Evolutionary conservation across 306 rosid genomes (phyloP).

Genomic region (Ormosia semicastrata): DNA sequence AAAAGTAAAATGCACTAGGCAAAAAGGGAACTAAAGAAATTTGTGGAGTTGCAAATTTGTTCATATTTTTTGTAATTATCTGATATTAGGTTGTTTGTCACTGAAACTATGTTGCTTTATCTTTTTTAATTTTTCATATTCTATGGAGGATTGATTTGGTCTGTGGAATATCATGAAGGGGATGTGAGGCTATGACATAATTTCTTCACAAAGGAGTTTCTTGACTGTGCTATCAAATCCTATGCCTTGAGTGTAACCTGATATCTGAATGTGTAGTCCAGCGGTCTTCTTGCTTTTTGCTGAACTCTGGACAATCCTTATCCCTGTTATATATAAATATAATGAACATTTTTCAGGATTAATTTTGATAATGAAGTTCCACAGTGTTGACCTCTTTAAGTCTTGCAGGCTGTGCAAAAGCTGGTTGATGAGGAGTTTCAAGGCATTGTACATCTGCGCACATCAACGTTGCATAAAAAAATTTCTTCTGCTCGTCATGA

Average conservation of each 20-base stretch:
- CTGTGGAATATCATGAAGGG: neutral
- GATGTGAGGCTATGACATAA: neutral
- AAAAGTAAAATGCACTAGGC: too few species aligned
- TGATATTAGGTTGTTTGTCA: neutral
- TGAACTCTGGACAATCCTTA: neutral
- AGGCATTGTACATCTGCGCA: conserved; percentile 88
- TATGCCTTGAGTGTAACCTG: neutral
- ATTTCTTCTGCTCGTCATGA: conserved; percentile 94
- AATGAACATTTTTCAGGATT: conserved; percentile 8
- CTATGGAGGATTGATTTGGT: neutral
- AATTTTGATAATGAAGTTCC: neutral
- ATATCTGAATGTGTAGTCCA: neutral
- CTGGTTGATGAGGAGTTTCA: conserved; percentile 91
- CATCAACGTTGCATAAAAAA: conserved; percentile 86
- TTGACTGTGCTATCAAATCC: neutral
- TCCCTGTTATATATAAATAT: neutral
- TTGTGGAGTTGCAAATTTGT: too few species aligned
- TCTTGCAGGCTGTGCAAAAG: conserved; percentile 82
- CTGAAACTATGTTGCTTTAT: neutral
- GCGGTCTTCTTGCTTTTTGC: neutral
- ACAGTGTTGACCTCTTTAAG: conserved; percentile 26
- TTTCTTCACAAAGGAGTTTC: neutral
- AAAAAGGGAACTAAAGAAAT: too few species aligned
- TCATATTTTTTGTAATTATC: neutral
- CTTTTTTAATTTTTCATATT: neutral